Evolutionary conservation across 163 green algal species (phyloP), one percentile per base, ranked within the genome.

Genomic region (Volvox carteri): DNA sequence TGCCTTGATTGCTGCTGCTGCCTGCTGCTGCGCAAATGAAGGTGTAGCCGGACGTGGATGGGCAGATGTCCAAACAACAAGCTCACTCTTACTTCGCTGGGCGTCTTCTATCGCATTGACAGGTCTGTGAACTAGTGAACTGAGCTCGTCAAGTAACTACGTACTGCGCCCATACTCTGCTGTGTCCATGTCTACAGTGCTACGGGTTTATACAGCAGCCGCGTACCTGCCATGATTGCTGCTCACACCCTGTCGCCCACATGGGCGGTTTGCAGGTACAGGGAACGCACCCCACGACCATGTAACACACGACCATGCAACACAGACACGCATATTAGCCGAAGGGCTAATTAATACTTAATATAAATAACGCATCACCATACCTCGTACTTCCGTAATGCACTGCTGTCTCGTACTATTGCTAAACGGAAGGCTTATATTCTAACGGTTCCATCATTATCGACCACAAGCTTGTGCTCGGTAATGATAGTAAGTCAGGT

Each of bases 91-190:
- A 56, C 23, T 0, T 19, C 8, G 12, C 18, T 4, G 0, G 77
- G 77, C 54, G 77, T 85, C 0, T 74, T 58, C 37, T 41, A 70
- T 19, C 77, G 77, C 35, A 39, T 85, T 28, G 77, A 85, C 77
- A 60, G 52, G 77, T 56, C 19, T 14, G 77, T 74, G 39, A 30
- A n/a, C 9, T 23, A 8, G 4, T 3, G 18, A 35, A 8, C 7
- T 48, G 37, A 19, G 35, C 30, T 70, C 14, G 12, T 25, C 12
- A 25, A 58, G 16, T 58, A 58, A 12, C 50, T 25, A 58, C 12
- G 16, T 58, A 58, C 16, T 58, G 16, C 16, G 50, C 16, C n/a
- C 16, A 58, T 58, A 58, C 16, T 58, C 12, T 58, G 11, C 14
- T n/a, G 12, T 37, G 8, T 30, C 30, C 4, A 9, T 33, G 3